phyloP scores from a whole-genome alignment of 1,139 yeast genomes.

The Hyphopichia fennica region DNA sequence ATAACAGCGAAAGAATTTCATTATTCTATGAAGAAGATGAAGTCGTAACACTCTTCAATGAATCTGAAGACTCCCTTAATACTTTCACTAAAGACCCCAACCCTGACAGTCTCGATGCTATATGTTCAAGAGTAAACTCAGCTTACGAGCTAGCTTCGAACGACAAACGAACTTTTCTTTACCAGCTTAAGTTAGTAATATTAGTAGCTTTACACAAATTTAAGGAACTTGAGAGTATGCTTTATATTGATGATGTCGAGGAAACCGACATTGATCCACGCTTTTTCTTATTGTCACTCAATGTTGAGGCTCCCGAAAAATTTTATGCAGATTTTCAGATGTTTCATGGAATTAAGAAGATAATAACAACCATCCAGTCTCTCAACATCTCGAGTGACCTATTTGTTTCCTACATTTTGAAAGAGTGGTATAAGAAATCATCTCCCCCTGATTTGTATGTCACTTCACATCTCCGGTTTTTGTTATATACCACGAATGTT shows the following conservation, averaged over 20 bases:
- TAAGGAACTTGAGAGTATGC: neutral
- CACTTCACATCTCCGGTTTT: neutral
- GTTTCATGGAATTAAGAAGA: neutral
- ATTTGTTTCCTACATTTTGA: neutral
- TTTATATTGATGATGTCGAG: neutral
- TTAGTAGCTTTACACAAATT: neutral
- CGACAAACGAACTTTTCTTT: neutral
- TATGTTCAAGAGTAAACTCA: neutral
- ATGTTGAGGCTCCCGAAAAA: neutral
- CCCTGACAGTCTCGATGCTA: no score
- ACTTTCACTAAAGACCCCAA: no score
- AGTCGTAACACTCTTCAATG: slow-evolving; percentile 6
- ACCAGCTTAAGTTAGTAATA: neutral
- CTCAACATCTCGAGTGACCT: neutral
- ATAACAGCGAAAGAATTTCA: slow-evolving; percentile 14
- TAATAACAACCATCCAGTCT: neutral
- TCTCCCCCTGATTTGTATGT: neutral
- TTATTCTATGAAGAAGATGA: slow-evolving; percentile 10
- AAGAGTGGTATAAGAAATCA: neutral
- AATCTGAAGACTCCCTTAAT: slow-evolving; percentile 4
- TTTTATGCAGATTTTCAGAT: slow-evolving; percentile 2
- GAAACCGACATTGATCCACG: neutral
- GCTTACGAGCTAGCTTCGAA: neutral
- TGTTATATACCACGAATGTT: neutral
- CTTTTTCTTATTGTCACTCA: neutral